These are phyloP conservation scores for Saturnispora galanensis DNA, from an alignment of 805 yeast genomes.

Conservation along the genomic window DNA sequence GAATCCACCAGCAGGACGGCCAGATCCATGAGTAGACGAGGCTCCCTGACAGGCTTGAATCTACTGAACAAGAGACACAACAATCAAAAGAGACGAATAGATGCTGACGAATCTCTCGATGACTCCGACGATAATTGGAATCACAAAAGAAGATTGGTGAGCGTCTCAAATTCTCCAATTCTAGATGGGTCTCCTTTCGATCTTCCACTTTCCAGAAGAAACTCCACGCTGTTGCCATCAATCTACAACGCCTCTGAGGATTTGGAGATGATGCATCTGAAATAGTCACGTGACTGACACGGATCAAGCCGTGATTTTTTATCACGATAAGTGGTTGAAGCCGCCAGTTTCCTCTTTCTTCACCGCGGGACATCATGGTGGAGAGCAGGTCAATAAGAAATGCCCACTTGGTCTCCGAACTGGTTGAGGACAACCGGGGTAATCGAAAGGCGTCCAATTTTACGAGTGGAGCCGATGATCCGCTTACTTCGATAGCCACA, in stretches of 20 bases:
- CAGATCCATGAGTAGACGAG: slow-evolving; percentile 8
- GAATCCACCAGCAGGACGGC: slow-evolving; percentile 7
- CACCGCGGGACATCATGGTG: background rate
- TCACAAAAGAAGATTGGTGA: slow-evolving; percentile 10
- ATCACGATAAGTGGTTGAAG: too few species aligned
- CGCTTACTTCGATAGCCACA: background rate
- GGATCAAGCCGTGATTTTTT: too few species aligned
- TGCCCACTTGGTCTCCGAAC: too few species aligned
- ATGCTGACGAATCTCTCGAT: background rate
- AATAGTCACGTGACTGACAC: background rate
- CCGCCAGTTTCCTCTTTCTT: too few species aligned
- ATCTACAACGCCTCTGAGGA: slow-evolving; percentile 25
- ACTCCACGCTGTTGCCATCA: slow-evolving; percentile 18
- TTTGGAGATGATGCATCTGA: slow-evolving; percentile 22
- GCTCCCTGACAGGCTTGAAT: background rate
- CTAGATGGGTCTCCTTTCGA: slow-evolving; percentile 7
- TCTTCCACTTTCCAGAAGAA: slow-evolving; percentile 15
- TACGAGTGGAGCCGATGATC: background rate
- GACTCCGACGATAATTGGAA: slow-evolving; percentile 9
- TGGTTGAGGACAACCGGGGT: too few species aligned
- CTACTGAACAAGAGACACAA: background rate
- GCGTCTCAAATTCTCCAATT: slow-evolving; percentile 13
- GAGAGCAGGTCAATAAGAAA: too few species aligned
- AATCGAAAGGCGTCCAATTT: too few species aligned
- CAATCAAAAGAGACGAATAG: background rate